These are phyloP conservation scores for Edaphochlamys debaryana DNA, from an alignment of 139 green algal species.

Conservation along the genomic window DNA sequence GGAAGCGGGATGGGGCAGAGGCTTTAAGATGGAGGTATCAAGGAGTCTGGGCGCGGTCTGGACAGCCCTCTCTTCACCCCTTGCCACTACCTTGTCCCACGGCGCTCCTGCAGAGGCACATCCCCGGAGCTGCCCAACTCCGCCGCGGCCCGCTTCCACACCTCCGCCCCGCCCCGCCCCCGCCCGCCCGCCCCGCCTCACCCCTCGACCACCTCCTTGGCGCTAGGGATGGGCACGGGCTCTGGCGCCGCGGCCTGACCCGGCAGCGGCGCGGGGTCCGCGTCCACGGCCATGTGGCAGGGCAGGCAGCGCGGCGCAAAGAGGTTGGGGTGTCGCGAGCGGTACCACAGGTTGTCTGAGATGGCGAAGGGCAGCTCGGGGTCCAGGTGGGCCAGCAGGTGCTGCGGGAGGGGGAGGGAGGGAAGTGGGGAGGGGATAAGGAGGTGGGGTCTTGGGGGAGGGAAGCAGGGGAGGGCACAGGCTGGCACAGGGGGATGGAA, in stretches of 20 bases:
- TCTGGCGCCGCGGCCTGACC: neutral
- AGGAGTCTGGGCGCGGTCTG: no score
- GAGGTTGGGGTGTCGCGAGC: constrained; percentile 23
- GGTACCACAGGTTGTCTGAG: constrained; percentile 47
- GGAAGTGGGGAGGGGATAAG: neutral
- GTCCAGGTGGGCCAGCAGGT: constrained; percentile 3
- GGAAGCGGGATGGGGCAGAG: no score
- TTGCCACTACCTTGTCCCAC: no score
- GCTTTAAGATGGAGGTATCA: no score
- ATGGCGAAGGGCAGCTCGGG: constrained; percentile 11
- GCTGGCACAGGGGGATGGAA: neutral
- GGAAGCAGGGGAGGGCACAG: neutral
- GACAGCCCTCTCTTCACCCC: no score
- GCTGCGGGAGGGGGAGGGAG: neutral
- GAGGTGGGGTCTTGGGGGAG: neutral
- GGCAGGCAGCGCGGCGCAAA: constrained; percentile 46
- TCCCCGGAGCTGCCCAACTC: no score
- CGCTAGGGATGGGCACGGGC: no score
- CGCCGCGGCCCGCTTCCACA: no score
- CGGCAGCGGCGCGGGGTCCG: neutral
- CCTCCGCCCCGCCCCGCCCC: no score
- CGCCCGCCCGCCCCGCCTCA: no score
- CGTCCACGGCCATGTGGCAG: constrained; percentile 43
- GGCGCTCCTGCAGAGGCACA: no score
- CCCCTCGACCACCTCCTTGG: no score